Conservation (phyloP, 805 yeast species). For the Tetrapisispora fleetii region DNA sequence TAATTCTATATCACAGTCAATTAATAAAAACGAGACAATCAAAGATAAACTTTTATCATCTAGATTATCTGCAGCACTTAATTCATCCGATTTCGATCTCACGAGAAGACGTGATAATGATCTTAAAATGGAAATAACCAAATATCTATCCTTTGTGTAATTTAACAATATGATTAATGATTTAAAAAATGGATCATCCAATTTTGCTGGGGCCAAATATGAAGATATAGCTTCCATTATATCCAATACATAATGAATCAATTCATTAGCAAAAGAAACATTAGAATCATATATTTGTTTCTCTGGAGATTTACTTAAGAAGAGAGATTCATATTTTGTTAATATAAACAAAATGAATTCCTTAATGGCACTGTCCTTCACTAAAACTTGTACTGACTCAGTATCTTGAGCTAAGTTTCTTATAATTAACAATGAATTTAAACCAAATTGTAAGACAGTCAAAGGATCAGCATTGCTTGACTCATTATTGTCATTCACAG, state of each 20-base stretch:
- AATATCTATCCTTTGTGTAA: constrained; percentile 53
- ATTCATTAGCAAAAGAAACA: constrained; percentile 40
- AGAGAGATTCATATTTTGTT: constrained; percentile 15
- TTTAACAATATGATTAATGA: constrained; percentile 43
- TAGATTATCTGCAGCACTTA: constrained; percentile 42
- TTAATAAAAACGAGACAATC: constrained; percentile 47
- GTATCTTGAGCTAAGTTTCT: constrained; percentile 80
- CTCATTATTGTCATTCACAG: constrained; percentile 7
- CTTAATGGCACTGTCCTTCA: constrained; percentile 42
- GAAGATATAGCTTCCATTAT: constrained; percentile 77
- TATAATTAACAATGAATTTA: constrained; percentile 43
- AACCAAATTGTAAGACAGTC: constrained; percentile 21
- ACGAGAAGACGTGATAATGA: constrained; percentile 73
- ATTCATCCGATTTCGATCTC: constrained; percentile 39
- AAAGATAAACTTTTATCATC: constrained; percentile 39
- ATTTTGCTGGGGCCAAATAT: constrained; percentile 63
- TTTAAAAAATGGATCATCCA: constrained; percentile 53
- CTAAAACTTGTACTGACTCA: constrained; percentile 68
- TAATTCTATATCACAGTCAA: constrained; percentile 55
- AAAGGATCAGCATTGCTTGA: constrained; percentile 3
- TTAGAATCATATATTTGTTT: constrained; percentile 25
- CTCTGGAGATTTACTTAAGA: constrained; percentile 11
- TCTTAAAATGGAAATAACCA: constrained; percentile 60
- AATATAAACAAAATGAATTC: constrained; percentile 33
- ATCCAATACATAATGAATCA: constrained; percentile 61